A percentile compares a stretch with the other conserved stretches of the same genome.
Evolutionary conservation across 148 eudicot species (phyloP).

Genomic region (Agrostemma githago): DNA sequence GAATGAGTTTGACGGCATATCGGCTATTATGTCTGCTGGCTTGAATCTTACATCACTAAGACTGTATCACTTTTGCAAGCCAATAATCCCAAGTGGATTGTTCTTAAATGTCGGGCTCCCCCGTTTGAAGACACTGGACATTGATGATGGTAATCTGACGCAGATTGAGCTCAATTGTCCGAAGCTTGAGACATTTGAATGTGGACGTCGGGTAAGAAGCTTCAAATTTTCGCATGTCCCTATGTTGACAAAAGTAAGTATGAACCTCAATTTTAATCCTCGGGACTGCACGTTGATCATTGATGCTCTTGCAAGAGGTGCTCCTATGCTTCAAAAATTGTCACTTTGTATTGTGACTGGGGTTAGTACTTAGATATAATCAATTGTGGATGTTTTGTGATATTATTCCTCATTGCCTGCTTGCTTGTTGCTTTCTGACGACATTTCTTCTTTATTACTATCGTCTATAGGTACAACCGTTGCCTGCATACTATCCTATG

Average conservation of each 20-base stretch:
- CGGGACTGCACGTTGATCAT: slow-evolving; percentile 2
- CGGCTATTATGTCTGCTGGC: background rate
- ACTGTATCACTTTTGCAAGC: background rate
- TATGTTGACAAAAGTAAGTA: background rate
- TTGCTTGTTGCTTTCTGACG: background rate
- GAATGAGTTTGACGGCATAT: background rate
- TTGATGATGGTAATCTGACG: background rate
- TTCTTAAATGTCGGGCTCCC: background rate
- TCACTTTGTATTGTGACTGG: background rate
- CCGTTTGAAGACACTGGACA: background rate
- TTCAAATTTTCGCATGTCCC: slow-evolving; percentile 8
- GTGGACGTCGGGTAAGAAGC: background rate
- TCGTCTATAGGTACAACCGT: background rate
- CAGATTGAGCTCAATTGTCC: slow-evolving; percentile 14
- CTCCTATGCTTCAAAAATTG: slow-evolving; percentile 12
- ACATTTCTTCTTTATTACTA: slow-evolving; percentile 1
- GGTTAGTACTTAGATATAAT: background rate
- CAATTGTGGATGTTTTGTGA: background rate
- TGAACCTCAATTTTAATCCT: background rate
- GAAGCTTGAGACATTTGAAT: slow-evolving; percentile 12
- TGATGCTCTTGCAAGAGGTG: slow-evolving; percentile 13
- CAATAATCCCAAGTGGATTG: too few species aligned
- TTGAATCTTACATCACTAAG: slow-evolving; percentile 13
- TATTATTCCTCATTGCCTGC: background rate
- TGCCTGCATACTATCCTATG: background rate